Evolutionary conservation across 331 rosid genomes (phyloP).

Genomic region (Stylosanthes scabra): DNA sequence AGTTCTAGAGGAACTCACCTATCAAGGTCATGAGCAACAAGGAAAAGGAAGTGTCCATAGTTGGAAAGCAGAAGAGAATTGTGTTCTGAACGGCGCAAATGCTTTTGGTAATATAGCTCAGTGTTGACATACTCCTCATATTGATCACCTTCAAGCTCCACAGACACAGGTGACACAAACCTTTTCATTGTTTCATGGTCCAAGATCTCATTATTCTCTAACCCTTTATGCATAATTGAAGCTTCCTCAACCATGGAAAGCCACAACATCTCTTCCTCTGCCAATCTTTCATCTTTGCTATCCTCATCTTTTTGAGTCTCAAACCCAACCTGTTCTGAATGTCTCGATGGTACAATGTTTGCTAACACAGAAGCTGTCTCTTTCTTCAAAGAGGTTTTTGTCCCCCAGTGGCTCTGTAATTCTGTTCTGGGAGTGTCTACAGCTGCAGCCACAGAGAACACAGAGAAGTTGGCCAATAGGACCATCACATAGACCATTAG

Average conservation of each 20-base stretch:
- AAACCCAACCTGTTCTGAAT: constrained; percentile 29
- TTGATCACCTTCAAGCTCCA: constrained; percentile 65
- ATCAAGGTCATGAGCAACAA: constrained; percentile 62
- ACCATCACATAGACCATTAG: constrained; percentile 73
- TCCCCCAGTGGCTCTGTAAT: too few relatives aligned
- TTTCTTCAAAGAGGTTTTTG: too few relatives aligned
- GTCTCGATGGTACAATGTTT: constrained; percentile 11
- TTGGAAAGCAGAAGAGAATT: constrained; percentile 77
- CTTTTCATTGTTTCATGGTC: constrained; percentile 43
- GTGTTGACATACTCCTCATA: constrained; percentile 62
- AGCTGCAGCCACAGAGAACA: constrained; percentile 50
- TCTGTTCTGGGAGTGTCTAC: too few relatives aligned
- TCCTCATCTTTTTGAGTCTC: constrained; percentile 30
- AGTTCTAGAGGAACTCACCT: constrained; percentile 48
- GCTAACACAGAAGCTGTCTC: not conserved
- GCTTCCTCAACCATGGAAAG: constrained; percentile 60
- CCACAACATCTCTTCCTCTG: constrained; percentile 62
- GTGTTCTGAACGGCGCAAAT: constrained; percentile 49
- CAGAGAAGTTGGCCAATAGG: constrained; percentile 69
- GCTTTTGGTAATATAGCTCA: constrained; percentile 57
- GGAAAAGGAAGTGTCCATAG: constrained; percentile 81
- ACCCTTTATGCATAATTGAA: constrained; percentile 51
- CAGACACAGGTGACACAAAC: constrained; percentile 57
- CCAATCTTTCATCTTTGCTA: constrained; percentile 37
- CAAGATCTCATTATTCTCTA: constrained; percentile 41